These are phyloP conservation scores for Neopestalotiopsis rosae DNA, from an alignment of 2,329 filamentous ascomycete species.

Conservation along the genomic window DNA sequence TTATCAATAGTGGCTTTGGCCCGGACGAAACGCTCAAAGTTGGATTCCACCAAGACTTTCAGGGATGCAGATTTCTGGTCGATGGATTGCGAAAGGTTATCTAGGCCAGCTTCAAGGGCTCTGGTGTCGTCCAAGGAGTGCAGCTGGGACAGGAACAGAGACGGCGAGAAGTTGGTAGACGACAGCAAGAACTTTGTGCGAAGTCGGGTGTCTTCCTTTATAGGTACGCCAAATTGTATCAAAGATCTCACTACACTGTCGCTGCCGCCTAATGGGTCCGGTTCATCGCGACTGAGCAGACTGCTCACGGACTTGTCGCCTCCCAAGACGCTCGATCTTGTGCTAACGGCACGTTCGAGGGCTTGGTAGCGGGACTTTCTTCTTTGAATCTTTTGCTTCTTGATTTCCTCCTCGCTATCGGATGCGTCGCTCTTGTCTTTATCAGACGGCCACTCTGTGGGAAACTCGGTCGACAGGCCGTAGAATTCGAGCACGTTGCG, in stretches of 20 bases:
- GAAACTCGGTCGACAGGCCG: conserved; percentile 78
- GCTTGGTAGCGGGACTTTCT: conserved; percentile 84
- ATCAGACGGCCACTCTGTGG: conserved; percentile 84
- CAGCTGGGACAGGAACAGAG: conserved; percentile 89
- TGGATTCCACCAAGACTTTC: conserved; percentile 95
- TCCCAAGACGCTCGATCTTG: conserved; percentile 68
- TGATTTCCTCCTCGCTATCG: conserved; percentile 61
- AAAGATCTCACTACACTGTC: conserved; percentile 86
- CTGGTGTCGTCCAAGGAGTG: conserved; percentile 87
- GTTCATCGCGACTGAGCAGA: conserved; percentile 87
- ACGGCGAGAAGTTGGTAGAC: conserved; percentile 92
- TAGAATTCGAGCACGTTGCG: conserved; percentile 86
- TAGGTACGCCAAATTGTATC: conserved; percentile 74
- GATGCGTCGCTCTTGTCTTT: conserved; percentile 70
- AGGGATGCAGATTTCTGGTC: conserved; percentile 97
- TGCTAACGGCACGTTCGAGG: conserved; percentile 76
- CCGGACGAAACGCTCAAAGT: conserved; percentile 97
- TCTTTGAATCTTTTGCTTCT: conserved; percentile 56
- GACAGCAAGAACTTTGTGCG: conserved; percentile 89
- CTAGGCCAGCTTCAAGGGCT: conserved; percentile 79
- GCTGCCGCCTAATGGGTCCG: conserved; percentile 86
- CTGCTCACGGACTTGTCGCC: conserved; percentile 76
- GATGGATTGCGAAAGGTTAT: conserved; percentile 87
- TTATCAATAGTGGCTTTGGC: conserved; percentile 98
- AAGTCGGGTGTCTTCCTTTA: conserved; percentile 83